phyloP scores from a whole-genome alignment of 2,329 filamentous ascomycete genomes.

The Alternaria consortialis region DNA sequence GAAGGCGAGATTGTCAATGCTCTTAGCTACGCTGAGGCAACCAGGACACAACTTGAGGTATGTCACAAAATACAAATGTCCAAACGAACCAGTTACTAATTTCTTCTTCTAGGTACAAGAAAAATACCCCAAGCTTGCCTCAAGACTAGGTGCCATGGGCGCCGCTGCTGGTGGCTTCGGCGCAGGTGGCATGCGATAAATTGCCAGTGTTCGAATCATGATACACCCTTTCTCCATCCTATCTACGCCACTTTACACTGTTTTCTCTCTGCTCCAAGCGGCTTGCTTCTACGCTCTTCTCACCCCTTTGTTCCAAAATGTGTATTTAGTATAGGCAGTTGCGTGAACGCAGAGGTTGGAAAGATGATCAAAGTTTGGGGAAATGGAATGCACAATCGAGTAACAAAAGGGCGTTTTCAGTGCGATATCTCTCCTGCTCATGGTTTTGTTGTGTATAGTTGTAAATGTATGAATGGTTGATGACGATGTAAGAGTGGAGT shows the following conservation, averaged over 20 bases:
- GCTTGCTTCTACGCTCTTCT: neutral
- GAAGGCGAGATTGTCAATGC: constrained; percentile 97
- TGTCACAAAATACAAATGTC: constrained; percentile 5
- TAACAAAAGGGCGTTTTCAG: neutral
- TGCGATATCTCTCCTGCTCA: neutral
- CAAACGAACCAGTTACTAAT: neutral
- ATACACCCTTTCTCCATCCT: neutral
- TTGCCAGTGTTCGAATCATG: neutral
- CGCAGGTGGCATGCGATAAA: constrained; percentile 46
- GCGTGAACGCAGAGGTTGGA: neutral
- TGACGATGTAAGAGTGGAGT: neutral
- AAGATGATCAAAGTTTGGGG: neutral
- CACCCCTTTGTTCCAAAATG: constrained; percentile 7
- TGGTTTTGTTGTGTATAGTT: constrained; percentile 1
- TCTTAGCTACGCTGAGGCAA: constrained; percentile 95
- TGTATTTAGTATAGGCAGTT: constrained; percentile 16
- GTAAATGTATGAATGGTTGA: constrained; percentile 9
- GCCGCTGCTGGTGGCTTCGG: constrained; percentile 39
- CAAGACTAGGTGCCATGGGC: constrained; percentile 58
- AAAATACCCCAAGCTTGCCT: constrained; percentile 62
- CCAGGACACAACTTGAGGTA: constrained; percentile 87
- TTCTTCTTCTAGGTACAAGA: constrained; percentile 55
- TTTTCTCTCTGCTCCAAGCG: neutral
- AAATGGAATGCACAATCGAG: neutral
- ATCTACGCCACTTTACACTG: neutral